Conservation (phyloP, 192 early-diverging fungal species). For the Rhizophlyctis rosea region DNA sequence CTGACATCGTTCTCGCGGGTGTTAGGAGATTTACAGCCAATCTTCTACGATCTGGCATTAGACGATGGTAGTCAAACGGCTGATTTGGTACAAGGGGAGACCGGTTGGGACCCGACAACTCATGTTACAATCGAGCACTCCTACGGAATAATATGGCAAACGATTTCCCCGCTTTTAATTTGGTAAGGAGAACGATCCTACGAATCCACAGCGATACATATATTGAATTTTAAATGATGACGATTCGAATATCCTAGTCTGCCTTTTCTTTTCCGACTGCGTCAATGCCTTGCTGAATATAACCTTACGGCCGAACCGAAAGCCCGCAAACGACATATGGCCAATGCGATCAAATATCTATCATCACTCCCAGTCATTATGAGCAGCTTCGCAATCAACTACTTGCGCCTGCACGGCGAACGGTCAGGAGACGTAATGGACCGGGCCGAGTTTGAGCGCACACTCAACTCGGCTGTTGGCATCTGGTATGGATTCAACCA, state of each 20-base stretch:
- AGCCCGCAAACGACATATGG: conserved; percentile 66
- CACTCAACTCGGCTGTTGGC: conserved; percentile 35
- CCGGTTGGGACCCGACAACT: neutral
- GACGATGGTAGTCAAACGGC: too few relatives aligned
- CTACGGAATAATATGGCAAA: neutral
- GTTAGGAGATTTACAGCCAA: conserved; percentile 75
- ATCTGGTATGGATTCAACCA: conserved; percentile 59
- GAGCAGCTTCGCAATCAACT: conserved; percentile 40
- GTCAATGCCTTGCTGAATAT: conserved; percentile 78
- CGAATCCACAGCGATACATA: too few relatives aligned
- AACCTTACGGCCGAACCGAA: conserved; percentile 46
- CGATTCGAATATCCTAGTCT: too few relatives aligned
- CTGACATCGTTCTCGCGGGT: conserved; percentile 90
- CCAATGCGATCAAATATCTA: conserved; percentile 90
- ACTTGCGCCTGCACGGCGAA: conserved; percentile 10
- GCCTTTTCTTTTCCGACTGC: conserved; percentile 74
- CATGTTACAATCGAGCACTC: neutral
- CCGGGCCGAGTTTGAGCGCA: conserved; percentile 7
- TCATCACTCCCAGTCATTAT: conserved; percentile 77
- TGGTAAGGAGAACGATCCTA: too few relatives aligned
- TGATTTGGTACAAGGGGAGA: too few relatives aligned
- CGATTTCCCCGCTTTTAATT: conserved; percentile 54
- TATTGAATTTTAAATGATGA: too few relatives aligned
- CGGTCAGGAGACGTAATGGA: neutral
- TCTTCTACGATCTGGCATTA: conserved; percentile 52